These are phyloP conservation scores for Pascua sp. DNA, from an alignment of 1,284 basidiomycete species.

Conservation along the genomic window DNA sequence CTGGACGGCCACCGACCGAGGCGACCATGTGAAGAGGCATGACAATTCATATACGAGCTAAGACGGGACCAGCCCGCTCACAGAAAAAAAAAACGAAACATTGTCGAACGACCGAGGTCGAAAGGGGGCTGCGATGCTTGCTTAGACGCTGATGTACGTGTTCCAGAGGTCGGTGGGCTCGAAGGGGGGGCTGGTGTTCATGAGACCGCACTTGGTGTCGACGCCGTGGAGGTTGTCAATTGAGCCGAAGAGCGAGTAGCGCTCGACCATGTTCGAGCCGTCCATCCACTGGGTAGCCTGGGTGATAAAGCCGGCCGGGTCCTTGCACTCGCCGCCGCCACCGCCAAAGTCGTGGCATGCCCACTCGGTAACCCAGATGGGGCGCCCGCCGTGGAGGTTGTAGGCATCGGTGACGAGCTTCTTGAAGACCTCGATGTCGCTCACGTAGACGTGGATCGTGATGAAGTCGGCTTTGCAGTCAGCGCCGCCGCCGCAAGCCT, in stretches of 20 bases:
- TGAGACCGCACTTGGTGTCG: neutral
- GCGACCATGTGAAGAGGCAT: no score
- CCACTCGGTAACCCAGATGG: slow-evolving; percentile 3
- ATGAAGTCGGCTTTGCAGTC: neutral
- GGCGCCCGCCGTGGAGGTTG: neutral
- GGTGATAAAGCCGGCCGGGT: neutral
- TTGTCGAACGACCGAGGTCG: neutral
- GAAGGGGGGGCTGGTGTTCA: neutral
- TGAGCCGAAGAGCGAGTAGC: slow-evolving; percentile 1
- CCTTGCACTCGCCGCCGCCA: neutral
- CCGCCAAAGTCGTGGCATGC: neutral
- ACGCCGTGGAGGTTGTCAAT: neutral
- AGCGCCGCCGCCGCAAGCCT: neutral
- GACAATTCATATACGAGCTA: neutral
- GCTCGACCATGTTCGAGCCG: neutral
- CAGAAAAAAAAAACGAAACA: neutral
- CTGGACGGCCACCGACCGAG: no score
- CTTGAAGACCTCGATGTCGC: neutral
- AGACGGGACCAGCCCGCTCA: neutral
- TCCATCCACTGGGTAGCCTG: slow-evolving; percentile 1
- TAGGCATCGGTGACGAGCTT: neutral
- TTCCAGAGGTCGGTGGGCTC: neutral
- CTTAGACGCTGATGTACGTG: neutral
- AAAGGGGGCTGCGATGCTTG: neutral
- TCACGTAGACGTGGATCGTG: slow-evolving; percentile 2